Base-by-base conservation (phyloP, 1,284 basidiomycete species). In the Malassezia yamatoensis region DNA sequence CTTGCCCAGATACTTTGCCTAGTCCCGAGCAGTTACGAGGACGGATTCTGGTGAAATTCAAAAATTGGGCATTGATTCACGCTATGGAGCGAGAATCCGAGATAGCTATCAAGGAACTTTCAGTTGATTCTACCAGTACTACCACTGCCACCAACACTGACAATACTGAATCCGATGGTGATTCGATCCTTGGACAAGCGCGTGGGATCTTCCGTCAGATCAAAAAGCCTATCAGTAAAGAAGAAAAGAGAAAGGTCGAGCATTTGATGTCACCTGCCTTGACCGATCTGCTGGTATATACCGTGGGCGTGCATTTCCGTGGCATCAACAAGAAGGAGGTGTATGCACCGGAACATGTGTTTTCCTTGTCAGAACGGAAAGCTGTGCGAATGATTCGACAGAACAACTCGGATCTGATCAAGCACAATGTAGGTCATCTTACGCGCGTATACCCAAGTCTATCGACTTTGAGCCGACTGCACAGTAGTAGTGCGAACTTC, bases 271-370 rank as follows among this genome's bases (percentile, higher is more conserved):
- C 89, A 0, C 72, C 81, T 15, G 79, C 80, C 2, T 81, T 99
- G 1, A 81, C 83, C 1, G 80, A 82, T 0, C 80, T 96, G 13
- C 81, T 96, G 9, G 85, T 98, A 18, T 98, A 98, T 76, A 96
- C 93, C 2, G 83, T 93, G 41, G 94, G 93, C 11, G 90, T 98
- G 64, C 93, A 93, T 75, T 94, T 86, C 66, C 85, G 85, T 38
- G 91, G 93, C 0, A 82, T 98, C 72, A 88, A 90, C 77, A 87
- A 89, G 76, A 86, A 90, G 62, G 85, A 89, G 62, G 78, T 80
- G 33, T 99, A 99, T 72, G 85, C 84, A 2, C 81, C 85, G 0
- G 85, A 89, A 67, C 88, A 98, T 69, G 82, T 96, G 72, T 91
- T 98, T 74, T 94, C 89, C 5, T 80, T 99, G 4, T 91, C 89